Percentiles rank a stretch among this genome's conserved stretches.
Conservation (phyloP, 768 basidiomycete species). For the Russula brevipes region DNA sequence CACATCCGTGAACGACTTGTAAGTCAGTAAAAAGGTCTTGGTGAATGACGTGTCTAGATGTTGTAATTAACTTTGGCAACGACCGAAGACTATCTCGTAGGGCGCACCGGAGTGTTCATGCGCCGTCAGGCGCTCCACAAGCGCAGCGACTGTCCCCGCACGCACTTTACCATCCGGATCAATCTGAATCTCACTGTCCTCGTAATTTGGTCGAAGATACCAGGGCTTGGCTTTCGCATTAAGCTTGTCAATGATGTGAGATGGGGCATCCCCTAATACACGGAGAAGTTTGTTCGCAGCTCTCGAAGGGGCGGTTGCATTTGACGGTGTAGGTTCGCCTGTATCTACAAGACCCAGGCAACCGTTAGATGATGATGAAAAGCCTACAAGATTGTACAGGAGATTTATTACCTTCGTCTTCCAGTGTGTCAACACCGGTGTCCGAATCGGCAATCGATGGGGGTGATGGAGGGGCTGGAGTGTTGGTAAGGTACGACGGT, state of each 20-base stretch:
- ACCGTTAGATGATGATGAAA: background rate
- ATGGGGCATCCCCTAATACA: constrained; percentile 58
- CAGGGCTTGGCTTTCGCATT: constrained; percentile 55
- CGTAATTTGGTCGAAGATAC: constrained; percentile 82
- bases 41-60: constrained; percentile 69
- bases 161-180: constrained; percentile 79
- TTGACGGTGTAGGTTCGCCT: constrained; percentile 5
- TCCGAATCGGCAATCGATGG: constrained; percentile 10
- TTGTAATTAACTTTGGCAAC: constrained; percentile 2
- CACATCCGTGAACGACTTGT: constrained; percentile 86
- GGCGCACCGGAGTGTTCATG: constrained; percentile 80
- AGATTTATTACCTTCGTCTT: constrained; percentile 26
- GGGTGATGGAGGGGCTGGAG: background rate
- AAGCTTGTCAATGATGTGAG: constrained; percentile 38
- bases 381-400: background rate
- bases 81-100: background rate
- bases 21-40: constrained; percentile 92
- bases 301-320: constrained; percentile 29
- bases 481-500: constrained; percentile 13
- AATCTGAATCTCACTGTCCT: constrained; percentile 73
- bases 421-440: constrained; percentile 20
- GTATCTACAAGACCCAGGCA: background rate
- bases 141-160: constrained; percentile 79
- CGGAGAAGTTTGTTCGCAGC: constrained; percentile 53
- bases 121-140: constrained; percentile 86